Percentiles rank a stretch among this genome's conserved stretches.
phyloP scores from a whole-genome alignment of 1,284 basidiomycete genomes.

The Cryptococcus hybrid region DNA sequence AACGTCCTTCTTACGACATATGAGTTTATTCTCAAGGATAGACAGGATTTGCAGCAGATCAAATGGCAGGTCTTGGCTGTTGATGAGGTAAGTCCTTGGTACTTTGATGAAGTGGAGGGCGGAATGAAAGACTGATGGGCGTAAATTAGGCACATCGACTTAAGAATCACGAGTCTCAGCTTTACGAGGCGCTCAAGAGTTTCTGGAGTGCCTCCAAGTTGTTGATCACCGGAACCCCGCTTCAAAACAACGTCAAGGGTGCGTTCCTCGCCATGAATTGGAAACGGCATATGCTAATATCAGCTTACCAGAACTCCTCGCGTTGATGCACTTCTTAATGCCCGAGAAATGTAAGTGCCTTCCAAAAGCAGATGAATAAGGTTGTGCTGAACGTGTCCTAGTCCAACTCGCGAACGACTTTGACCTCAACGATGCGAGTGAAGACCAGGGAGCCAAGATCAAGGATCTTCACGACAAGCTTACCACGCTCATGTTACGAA shows the following conservation, averaged over 20 bases:
- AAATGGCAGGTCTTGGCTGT: conserved; percentile 98
- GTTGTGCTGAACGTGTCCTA: conserved; percentile 1
- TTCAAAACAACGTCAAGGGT: conserved; percentile 99
- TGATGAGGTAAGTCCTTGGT: conserved; percentile 68
- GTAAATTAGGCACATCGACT: conserved; percentile 79
- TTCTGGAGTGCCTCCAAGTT: conserved; percentile 90
- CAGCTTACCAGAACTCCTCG: conserved; percentile 70
- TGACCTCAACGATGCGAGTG: conserved; percentile 73
- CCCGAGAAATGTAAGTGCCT: conserved; percentile 82
- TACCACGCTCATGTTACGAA: conserved; percentile 90
- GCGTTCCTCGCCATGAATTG: conserved; percentile 17
- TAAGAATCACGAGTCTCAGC: conserved; percentile 96
- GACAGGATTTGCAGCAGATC: conserved; percentile 84
- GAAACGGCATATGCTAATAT: conserved; percentile 7
- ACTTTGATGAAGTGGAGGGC: too few species aligned
- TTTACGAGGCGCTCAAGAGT: conserved; percentile 89
- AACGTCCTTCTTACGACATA: conserved; percentile 98
- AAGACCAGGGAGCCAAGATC: conserved; percentile 90
- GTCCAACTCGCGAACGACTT: conserved; percentile 85
- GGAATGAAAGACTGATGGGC: not conserved
- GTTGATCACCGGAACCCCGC: conserved; percentile 95
- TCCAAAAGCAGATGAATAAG: not conserved
- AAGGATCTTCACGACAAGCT: conserved; percentile 92
- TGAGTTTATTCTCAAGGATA: conserved; percentile 90
- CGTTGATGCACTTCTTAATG: conserved; percentile 98